Evolutionary conservation across 2,329 filamentous ascomycete species (phyloP).

Genomic region (Ceratocystis destructans): DNA sequence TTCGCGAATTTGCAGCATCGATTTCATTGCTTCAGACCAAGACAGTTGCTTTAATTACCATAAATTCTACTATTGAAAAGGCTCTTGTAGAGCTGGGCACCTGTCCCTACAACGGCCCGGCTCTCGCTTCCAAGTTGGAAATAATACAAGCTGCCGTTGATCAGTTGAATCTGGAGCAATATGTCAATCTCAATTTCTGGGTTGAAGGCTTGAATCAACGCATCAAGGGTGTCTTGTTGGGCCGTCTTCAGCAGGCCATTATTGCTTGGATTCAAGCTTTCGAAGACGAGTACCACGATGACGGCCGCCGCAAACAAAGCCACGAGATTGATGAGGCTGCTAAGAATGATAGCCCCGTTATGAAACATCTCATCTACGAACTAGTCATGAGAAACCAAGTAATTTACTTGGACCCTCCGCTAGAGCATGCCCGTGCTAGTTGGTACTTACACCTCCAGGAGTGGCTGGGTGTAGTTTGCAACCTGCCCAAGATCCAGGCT

Average conservation of each 20-base stretch:
- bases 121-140: conserved; percentile 69
- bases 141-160: conserved; percentile 85
- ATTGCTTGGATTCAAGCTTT: conserved; percentile 80
- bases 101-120: conserved; percentile 67
- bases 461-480: conserved; percentile 88
- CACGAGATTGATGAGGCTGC: conserved; percentile 31
- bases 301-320: conserved; percentile 39
- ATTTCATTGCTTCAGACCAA: conserved; percentile 83
- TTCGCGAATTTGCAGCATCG: conserved; percentile 78
- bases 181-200: conserved; percentile 84
- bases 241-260: conserved; percentile 74
- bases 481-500: conserved; percentile 85
- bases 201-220: conserved; percentile 74
- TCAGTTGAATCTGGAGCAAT: conserved; percentile 91
- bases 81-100: conserved; percentile 69
- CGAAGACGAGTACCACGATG: conserved; percentile 44
- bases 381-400: conserved; percentile 97
- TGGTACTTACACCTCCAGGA: conserved; percentile 89
- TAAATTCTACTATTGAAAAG: conserved; percentile 69
- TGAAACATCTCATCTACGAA: conserved; percentile 70
- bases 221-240: conserved; percentile 65
- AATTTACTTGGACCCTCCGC: conserved; percentile 86
- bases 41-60: conserved; percentile 61
- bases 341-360: conserved; percentile 44
- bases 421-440: conserved; percentile 80